Percentiles rank a stretch among this genome's conserved stretches.
phyloP scores from a whole-genome alignment of 495 filamentous ascomycete genomes.

The Parathielavia hyrcaniae region DNA sequence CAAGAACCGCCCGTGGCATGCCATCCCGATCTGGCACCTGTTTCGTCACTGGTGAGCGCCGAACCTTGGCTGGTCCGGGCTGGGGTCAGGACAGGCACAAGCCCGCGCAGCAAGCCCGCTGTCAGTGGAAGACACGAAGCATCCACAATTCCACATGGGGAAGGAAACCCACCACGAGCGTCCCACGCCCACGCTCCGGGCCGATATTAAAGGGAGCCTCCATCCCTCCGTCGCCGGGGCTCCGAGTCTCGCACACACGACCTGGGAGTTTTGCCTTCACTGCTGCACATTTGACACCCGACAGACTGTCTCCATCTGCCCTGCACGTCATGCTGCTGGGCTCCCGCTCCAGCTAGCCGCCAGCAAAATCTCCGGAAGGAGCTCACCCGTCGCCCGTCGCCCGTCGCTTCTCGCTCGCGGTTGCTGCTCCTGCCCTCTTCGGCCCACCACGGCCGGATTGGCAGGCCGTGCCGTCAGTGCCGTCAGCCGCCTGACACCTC shows the following conservation, averaged over 20 bases:
- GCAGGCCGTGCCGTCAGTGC: slow-evolving; percentile 16
- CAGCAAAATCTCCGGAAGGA: slow-evolving; percentile 13
- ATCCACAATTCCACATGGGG: slow-evolving; percentile 17
- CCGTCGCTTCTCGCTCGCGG: neutral
- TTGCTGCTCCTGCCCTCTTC: neutral
- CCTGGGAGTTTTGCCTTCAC: neutral
- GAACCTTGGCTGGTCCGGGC: slow-evolving; percentile 10
- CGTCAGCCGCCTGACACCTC: slow-evolving; percentile 17
- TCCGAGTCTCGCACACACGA: slow-evolving; percentile 23
- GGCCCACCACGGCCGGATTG: slow-evolving; percentile 4
- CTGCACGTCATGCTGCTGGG: slow-evolving; percentile 27
- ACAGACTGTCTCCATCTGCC: neutral
- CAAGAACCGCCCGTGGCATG: slow-evolving; percentile 8
- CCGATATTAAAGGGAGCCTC: slow-evolving; percentile 27
- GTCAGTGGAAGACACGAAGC: too few relatives aligned
- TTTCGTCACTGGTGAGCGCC: slow-evolving; percentile 27
- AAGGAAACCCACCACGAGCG: slow-evolving; percentile 21
- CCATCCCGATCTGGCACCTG: slow-evolving; percentile 24
- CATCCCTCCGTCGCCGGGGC: slow-evolving; percentile 25
- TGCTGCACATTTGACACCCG: neutral
- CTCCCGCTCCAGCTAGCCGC: slow-evolving; percentile 19
- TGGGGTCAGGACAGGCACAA: slow-evolving; percentile 14
- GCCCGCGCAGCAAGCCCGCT: slow-evolving; percentile 21
- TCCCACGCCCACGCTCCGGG: slow-evolving; percentile 28
- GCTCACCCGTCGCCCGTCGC: slow-evolving; percentile 11